Evolutionary conservation across 371 early-diverging fungal genomes (phyloP).

Genomic region (Syncephalastrum racemosum): DNA sequence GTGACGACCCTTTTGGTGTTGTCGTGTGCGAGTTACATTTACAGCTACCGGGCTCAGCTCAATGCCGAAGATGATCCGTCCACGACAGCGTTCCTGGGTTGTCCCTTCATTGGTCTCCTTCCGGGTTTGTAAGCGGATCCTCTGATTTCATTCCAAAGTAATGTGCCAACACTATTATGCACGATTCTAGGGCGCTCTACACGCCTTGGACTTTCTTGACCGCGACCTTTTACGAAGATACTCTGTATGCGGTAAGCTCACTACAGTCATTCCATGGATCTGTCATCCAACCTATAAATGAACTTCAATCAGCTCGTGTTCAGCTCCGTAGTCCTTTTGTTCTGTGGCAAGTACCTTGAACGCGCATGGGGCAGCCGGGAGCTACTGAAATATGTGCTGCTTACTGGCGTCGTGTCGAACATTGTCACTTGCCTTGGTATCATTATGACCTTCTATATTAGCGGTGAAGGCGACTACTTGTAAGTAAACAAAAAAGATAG

Average conservation of each 20-base stretch:
- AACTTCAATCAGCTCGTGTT: slow-evolving; percentile 38
- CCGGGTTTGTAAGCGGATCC: slow-evolving; percentile 43
- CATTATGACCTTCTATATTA: slow-evolving; percentile 57
- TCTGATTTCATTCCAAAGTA: neutral
- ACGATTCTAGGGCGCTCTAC: slow-evolving; percentile 26
- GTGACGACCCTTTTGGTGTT: slow-evolving; percentile 26
- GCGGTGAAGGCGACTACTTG: slow-evolving; percentile 57
- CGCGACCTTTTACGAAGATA: slow-evolving; percentile 43
- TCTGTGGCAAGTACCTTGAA: slow-evolving; percentile 76
- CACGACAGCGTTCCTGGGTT: slow-evolving; percentile 11
- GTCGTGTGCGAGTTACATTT: slow-evolving; percentile 28
- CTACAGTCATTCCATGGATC: too few relatives aligned
- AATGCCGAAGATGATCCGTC: slow-evolving; percentile 23
- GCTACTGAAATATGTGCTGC: slow-evolving; percentile 59
- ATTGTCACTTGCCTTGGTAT: slow-evolving; percentile 57
- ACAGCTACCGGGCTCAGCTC: slow-evolving; percentile 27
- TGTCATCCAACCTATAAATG: too few relatives aligned
- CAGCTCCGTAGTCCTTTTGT: slow-evolving; percentile 46
- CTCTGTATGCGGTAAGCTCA: slow-evolving; percentile 32
- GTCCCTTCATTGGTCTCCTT: slow-evolving; percentile 45
- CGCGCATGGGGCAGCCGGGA: slow-evolving; percentile 75
- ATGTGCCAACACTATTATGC: neutral
- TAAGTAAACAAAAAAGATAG: slow-evolving; percentile 36
- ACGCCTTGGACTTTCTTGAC: slow-evolving; percentile 51
- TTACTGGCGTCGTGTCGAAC: slow-evolving; percentile 58